Evolutionary conservation across 2,329 filamentous ascomycete genomes (phyloP), one percentile per base, ranked within the genome.

Genomic region (Monilinia fructigena): DNA sequence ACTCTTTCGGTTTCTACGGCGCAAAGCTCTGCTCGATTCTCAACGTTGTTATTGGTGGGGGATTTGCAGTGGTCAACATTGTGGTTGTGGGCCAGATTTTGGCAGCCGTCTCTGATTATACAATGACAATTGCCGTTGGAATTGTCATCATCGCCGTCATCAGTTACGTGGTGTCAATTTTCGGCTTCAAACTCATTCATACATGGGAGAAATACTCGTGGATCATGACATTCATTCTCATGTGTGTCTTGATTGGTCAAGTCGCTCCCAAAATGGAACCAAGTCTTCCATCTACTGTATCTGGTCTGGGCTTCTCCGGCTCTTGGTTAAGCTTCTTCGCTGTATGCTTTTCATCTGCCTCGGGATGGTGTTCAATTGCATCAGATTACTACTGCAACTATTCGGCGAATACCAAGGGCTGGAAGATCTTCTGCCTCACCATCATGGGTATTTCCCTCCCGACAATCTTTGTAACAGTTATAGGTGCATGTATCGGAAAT

Each of bases 1-100:
- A 80, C 70, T 80, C 79, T n/a, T 81, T 82, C 67, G 81, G 81
- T n/a, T 82, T 80, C 77, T 82, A 77, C 68, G 80, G 80, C 20
- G 80, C 80, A 63, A 82, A 82, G 69, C 73, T 82, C 65, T 78
- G 80, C 65, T 80, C 80, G 5, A 72, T 78, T 2, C 77, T 82
- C 55, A 83, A 82, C 58, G 78, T 80, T 38, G 75, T 82, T 40
- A 77, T 81, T 58, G 80, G 81, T 69, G 75, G 80, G 42, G 74
- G 74, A 11, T 75, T 75, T 55, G 72, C 79, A 8, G 76, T 78
- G 1, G 77, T 82, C 54, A 83, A 82, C 55, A 79, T 79, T 40
- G 79, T 82, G 14, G 78, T 81, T 26, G 79, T 82, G 66, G 76
- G 81, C 1, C 74, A 75, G 60, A 73, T 75, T 20, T 66, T 75